Evolutionary conservation across 2,329 filamentous ascomycete genomes (phyloP).

Genomic region (Neonectria magnoliae): DNA sequence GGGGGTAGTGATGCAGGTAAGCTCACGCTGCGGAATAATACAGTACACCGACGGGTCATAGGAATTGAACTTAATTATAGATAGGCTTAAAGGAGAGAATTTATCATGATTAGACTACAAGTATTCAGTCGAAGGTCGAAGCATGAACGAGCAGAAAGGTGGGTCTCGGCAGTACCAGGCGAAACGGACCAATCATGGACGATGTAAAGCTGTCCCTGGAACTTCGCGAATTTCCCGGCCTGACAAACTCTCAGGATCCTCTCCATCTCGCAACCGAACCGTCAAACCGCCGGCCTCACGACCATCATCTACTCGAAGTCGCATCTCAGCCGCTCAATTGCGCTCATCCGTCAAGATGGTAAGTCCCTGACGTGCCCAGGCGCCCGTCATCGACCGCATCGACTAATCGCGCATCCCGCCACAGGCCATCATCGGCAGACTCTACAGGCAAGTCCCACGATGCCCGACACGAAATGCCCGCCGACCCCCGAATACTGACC

Average conservation of each 20-base stretch:
- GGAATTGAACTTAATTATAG: not conserved
- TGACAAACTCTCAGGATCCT: slow-evolving; percentile 45
- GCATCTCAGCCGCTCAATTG: slow-evolving; percentile 44
- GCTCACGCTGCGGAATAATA: not conserved
- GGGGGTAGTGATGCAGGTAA: too few species aligned
- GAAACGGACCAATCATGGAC: slow-evolving; percentile 44
- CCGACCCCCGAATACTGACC: slow-evolving; percentile 40
- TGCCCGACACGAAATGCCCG: slow-evolving; percentile 30
- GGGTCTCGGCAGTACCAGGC: slow-evolving; percentile 31
- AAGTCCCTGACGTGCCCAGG: slow-evolving; percentile 27
- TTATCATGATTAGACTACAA: not conserved
- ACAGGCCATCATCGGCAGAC: slow-evolving; percentile 50
- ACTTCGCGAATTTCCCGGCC: slow-evolving; percentile 50
- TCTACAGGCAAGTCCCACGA: slow-evolving; percentile 53
- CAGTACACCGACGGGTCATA: not conserved
- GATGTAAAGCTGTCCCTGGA: slow-evolving; percentile 45
- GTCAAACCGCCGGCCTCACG: slow-evolving; percentile 41
- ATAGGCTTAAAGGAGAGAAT: not conserved
- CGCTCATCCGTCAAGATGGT: slow-evolving; percentile 51
- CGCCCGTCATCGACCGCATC: slow-evolving; percentile 11
- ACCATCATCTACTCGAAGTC: slow-evolving; percentile 39
- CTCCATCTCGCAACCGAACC: slow-evolving; percentile 43
- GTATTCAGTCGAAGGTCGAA: not conserved
- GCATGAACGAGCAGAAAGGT: slow-evolving; percentile 25
- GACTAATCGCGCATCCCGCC: slow-evolving; percentile 49